Base-by-base conservation (phyloP, 495 filamentous ascomycete species). In the Aspergillus bridgeri region DNA sequence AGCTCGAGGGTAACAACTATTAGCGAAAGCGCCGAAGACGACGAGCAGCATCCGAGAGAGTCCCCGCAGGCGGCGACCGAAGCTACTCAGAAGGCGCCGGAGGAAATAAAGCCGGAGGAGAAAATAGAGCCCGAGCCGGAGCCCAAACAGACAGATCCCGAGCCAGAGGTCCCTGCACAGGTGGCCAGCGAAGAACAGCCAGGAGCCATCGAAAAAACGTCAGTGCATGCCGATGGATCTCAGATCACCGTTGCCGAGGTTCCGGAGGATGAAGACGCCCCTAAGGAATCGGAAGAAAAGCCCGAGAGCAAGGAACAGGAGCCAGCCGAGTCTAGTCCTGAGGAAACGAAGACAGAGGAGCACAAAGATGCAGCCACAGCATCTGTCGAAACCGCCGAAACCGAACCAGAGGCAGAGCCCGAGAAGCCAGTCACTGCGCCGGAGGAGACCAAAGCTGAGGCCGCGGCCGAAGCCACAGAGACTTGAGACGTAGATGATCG, bases 1-100 rank as follows among this genome's bases (percentile, higher is more conserved):
- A 87, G 86, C n/a, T 89, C 84, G 53, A 80, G 83, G 7, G 84
- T 91, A 25, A 81, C 81, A 2, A 88, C 88, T 1, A 89, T 92
- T 29, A 74, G 81, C 19, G 89, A 92, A 68, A 81, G 83, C 24
- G 81, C 85, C 22, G 89, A 92, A 63, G 89, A 92, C 55, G 76
- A 83, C 38, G 74, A 79, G 9, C 59, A 60, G 0, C 48, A 66
- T 8, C 62, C 57, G 18, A 61, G 29, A 50, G 21, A 50, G 23
- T n/a, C 48, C 17, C 48, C 48, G 24, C 21, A n/a, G 17, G 48
- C 48, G 22, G 22, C 45, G 45, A 23, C 45, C 19, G 48, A 50
- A 27, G 1, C 61, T 25, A 56, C 60, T 25, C 22, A 59, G 50
- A 52, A 60, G 48, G 62, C 62, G 19, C 60, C 57, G 5, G 13